phyloP scores from a whole-genome alignment of 208 protist species.

The Herpetomonas tarakana region DNA sequence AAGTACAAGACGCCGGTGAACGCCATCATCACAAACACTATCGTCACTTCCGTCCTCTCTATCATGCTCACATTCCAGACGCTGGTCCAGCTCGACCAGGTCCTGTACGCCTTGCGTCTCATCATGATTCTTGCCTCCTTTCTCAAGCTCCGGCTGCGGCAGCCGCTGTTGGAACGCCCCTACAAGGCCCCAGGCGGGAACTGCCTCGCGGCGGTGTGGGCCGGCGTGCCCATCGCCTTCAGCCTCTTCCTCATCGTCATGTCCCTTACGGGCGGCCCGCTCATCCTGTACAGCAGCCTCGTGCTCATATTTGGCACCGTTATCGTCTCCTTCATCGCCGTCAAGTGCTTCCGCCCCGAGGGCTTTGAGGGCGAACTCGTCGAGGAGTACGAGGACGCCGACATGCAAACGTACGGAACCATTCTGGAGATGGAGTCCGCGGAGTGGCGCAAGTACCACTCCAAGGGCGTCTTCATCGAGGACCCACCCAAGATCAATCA shows the following conservation, averaged over 20 bases:
- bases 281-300: slow-evolving; percentile 54
- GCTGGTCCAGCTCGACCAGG: slow-evolving; percentile 80
- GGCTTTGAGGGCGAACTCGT: slow-evolving; percentile 82
- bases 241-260: slow-evolving; percentile 66
- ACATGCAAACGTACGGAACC: slow-evolving; percentile 79
- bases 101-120: slow-evolving; percentile 82
- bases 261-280: slow-evolving; percentile 41
- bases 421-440: slow-evolving; percentile 66
- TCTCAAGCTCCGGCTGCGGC: slow-evolving; percentile 56
- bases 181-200: slow-evolving; percentile 70
- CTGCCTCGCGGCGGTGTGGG: slow-evolving; percentile 40
- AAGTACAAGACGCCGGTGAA: slow-evolving; percentile 65
- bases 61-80: slow-evolving; percentile 74
- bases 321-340: slow-evolving; percentile 54
- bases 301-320: slow-evolving; percentile 57
- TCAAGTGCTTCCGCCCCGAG: slow-evolving; percentile 57
- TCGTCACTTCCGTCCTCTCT: slow-evolving; percentile 70
- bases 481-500: slow-evolving; percentile 38
- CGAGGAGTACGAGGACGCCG: slow-evolving; percentile 84
- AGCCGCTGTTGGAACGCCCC: slow-evolving; percentile 76
- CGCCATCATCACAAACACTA: slow-evolving; percentile 77
- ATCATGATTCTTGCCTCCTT: slow-evolving; percentile 74
- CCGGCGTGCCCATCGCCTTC: slow-evolving; percentile 72
- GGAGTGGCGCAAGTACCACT: slow-evolving; percentile 68
- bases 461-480: slow-evolving; percentile 57